Percentiles rank a stretch among this genome's conserved stretches.
These are phyloP conservation scores for Berberis vulgaris DNA, from an alignment of 164 flowering plant genomes.

Conservation along the genomic window DNA sequence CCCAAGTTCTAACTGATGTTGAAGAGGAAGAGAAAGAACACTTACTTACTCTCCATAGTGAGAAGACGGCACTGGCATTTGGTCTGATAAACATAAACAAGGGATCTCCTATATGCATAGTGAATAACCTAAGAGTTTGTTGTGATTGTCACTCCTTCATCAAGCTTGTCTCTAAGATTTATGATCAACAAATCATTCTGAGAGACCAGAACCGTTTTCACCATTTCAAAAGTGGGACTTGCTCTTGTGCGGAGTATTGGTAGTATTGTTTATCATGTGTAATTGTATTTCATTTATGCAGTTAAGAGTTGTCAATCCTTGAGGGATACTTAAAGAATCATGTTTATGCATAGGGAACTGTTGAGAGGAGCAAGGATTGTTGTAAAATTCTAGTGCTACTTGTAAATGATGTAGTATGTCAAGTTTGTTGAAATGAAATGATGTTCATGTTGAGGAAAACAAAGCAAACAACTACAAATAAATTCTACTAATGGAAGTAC, in stretches of 20 bases:
- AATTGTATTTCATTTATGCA: too few relatives aligned
- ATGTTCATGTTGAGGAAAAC: too few relatives aligned
- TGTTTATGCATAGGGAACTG: too few relatives aligned
- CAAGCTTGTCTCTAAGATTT: constrained; percentile 11
- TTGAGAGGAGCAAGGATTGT: too few relatives aligned
- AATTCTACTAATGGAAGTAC: too few relatives aligned
- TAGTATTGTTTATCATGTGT: not conserved
- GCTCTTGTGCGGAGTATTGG: constrained; percentile 1
- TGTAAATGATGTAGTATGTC: too few relatives aligned
- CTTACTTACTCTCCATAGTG: not conserved
- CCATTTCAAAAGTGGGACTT: not conserved
- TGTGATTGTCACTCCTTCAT: constrained; percentile 10
- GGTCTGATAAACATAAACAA: not conserved
- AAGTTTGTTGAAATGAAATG: too few relatives aligned
- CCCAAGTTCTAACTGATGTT: constrained; percentile 5
- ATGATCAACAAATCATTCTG: constrained; percentile 5
- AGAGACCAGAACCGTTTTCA: constrained; percentile 14
- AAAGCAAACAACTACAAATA: too few relatives aligned
- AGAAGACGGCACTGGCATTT: constrained; percentile 1
- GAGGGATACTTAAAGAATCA: too few relatives aligned
- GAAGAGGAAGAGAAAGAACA: not conserved
- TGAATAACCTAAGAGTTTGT: not conserved
- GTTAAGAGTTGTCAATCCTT: too few relatives aligned
- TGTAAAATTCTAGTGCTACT: too few relatives aligned
- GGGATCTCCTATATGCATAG: not conserved